phyloP scores from a whole-genome alignment of 352 stramenopile species.

The Phytophthora rubi region DNA sequence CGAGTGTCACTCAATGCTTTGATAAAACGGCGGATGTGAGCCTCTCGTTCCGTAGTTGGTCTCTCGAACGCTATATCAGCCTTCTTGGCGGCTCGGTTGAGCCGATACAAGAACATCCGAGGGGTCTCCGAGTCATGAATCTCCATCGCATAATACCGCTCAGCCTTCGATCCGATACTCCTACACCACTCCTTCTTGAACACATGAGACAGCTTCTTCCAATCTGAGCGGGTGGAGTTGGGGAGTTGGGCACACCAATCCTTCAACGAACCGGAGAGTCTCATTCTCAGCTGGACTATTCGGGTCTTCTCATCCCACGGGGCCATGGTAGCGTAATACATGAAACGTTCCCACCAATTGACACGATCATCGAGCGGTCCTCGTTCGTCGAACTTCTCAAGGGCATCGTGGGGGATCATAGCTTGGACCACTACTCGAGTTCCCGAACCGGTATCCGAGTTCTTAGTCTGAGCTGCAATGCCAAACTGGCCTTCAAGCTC shows the following conservation, averaged over 20 bases:
- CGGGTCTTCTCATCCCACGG: conserved; percentile 3
- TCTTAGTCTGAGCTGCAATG: no score
- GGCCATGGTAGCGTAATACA: conserved; percentile 3
- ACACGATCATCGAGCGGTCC: neutral
- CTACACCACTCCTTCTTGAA: neutral
- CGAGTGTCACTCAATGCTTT: neutral
- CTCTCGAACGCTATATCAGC: neutral
- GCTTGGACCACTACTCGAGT: no score
- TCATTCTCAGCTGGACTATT: neutral
- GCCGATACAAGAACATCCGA: neutral
- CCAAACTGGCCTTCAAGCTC: no score
- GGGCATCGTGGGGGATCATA: no score
- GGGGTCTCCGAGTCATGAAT: neutral
- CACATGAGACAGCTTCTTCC: neutral
- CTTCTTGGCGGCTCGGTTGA: neutral
- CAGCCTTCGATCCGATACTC: neutral
- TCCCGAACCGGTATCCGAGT: no score
- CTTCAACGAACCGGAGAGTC: neutral
- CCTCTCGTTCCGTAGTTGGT: neutral
- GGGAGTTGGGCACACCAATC: neutral
- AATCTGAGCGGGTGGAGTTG: neutral
- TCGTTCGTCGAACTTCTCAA: neutral
- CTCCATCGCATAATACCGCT: neutral
- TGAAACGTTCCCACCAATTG: conserved; percentile 9
- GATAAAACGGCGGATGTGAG: neutral